Percentiles rank a stretch among this genome's conserved stretches.
Evolutionary conservation across 2,329 filamentous ascomycete species (phyloP).

Genomic region (Alternaria sp.): DNA sequence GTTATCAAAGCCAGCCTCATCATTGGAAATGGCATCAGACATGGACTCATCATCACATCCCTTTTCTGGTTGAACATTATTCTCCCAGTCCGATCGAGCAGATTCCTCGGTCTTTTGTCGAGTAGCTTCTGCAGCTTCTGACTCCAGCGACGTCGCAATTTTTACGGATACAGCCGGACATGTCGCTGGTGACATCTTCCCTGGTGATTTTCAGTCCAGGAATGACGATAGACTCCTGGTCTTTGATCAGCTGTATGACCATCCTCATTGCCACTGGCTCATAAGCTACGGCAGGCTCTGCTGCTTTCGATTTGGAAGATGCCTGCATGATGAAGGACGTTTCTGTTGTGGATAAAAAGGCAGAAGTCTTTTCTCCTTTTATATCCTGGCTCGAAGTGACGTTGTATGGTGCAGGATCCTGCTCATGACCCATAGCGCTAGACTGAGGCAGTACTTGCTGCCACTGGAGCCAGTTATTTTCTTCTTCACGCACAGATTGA

Average conservation of each 20-base stretch:
- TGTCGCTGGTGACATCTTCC: neutral
- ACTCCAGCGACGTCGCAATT: neutral
- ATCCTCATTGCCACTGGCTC: neutral
- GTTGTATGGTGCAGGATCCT: too few relatives aligned
- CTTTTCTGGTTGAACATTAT: too few relatives aligned
- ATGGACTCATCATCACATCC: neutral
- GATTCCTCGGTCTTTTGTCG: neutral
- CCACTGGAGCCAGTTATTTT: too few relatives aligned
- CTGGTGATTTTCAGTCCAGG: neutral
- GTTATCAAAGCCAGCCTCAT: too few relatives aligned
- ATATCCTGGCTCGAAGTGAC: neutral
- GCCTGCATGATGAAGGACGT: neutral
- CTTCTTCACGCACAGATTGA: too few relatives aligned
- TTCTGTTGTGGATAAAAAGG: accelerated
- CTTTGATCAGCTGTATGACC: neutral
- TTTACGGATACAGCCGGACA: neutral
- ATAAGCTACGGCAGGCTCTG: neutral
- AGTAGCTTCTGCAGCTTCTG: neutral
- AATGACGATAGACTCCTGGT: neutral
- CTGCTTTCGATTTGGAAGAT: neutral
- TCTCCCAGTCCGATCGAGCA: neutral
- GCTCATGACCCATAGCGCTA: too few relatives aligned
- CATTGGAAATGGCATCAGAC: neutral
- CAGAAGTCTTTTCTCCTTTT: neutral
- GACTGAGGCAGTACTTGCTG: too few relatives aligned